phyloP scores from a whole-genome alignment of 176 grass and related monocot species.

The Oryza meridionalis region DNA sequence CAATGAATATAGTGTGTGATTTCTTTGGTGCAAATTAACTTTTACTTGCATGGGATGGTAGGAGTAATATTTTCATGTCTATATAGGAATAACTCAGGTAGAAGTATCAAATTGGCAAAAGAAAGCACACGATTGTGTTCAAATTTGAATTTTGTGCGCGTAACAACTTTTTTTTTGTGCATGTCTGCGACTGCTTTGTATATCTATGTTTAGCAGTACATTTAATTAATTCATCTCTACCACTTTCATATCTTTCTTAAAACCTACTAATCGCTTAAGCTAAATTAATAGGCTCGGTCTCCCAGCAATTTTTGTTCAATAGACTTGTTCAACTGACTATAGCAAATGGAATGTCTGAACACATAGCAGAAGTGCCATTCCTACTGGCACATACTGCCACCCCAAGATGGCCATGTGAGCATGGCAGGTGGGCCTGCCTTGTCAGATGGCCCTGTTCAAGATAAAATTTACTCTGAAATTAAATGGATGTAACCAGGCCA shows the following conservation, averaged over 20 bases:
- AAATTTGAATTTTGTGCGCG: background rate
- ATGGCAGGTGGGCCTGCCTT: background rate
- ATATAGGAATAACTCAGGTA: background rate
- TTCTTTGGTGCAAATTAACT: background rate
- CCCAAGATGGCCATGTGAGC: background rate
- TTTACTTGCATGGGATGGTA: background rate
- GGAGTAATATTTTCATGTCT: background rate
- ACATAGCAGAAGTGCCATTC: background rate
- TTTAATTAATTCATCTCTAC: background rate
- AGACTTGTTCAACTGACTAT: background rate
- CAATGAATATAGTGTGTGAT: background rate
- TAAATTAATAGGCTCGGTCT: no score
- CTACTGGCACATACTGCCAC: background rate
- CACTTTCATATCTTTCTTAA: background rate
- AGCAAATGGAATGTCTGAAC: background rate
- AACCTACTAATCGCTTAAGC: no score
- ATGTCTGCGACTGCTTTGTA: no score
- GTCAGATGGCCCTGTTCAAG: background rate
- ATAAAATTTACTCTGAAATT: background rate
- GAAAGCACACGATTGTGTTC: background rate
- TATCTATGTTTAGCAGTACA: background rate
- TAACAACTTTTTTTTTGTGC: background rate
- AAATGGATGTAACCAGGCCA: background rate
- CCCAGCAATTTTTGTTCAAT: no score
- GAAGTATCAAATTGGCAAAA: background rate